phyloP scores from a whole-genome alignment of 2,329 filamentous ascomycete species.

The Delphinella strobiligena region DNA sequence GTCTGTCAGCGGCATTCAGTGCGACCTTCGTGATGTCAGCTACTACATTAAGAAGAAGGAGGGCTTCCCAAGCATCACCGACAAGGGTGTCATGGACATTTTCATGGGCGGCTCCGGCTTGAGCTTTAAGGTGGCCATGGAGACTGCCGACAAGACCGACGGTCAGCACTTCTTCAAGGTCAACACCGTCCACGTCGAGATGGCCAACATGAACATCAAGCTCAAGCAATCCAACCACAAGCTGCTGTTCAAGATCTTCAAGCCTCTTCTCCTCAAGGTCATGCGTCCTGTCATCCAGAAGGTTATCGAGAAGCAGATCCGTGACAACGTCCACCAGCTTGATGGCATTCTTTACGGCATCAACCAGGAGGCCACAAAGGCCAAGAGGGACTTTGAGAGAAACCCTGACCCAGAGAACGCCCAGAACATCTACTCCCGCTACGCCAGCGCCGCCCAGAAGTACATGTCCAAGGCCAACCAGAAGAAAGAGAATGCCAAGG shows the following conservation, averaged over 20 bases:
- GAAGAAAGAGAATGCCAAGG: slow-evolving; percentile 49
- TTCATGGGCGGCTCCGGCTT: slow-evolving; percentile 78
- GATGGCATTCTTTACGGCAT: slow-evolving; percentile 64
- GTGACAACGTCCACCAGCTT: slow-evolving; percentile 63
- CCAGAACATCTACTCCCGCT: slow-evolving; percentile 77
- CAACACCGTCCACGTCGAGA: slow-evolving; percentile 72
- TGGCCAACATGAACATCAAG: slow-evolving; percentile 76
- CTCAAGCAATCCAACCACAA: slow-evolving; percentile 94
- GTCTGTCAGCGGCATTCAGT: slow-evolving; percentile 79
- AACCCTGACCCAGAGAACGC: slow-evolving; percentile 57
- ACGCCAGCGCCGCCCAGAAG: slow-evolving; percentile 63
- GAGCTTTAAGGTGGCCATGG: slow-evolving; percentile 81
- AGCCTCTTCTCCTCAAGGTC: slow-evolving; percentile 73
- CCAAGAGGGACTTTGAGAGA: slow-evolving; percentile 50
- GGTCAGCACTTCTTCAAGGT: slow-evolving; percentile 85
- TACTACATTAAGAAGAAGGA: slow-evolving; percentile 94
- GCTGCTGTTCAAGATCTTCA: slow-evolving; percentile 72
- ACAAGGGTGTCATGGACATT: slow-evolving; percentile 81
- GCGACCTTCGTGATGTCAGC: slow-evolving; percentile 77
- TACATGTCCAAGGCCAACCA: slow-evolving; percentile 63
- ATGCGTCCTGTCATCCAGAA: slow-evolving; percentile 78
- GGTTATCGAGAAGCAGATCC: slow-evolving; percentile 79
- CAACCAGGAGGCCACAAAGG: slow-evolving; percentile 71
- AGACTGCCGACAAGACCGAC: slow-evolving; percentile 65
- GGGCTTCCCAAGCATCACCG: slow-evolving; percentile 78